A percentile compares a stretch with the other conserved stretches of the same genome.
Conservation (phyloP, 345 rosid genomes). For the Aquilaria yunnanensis region DNA sequence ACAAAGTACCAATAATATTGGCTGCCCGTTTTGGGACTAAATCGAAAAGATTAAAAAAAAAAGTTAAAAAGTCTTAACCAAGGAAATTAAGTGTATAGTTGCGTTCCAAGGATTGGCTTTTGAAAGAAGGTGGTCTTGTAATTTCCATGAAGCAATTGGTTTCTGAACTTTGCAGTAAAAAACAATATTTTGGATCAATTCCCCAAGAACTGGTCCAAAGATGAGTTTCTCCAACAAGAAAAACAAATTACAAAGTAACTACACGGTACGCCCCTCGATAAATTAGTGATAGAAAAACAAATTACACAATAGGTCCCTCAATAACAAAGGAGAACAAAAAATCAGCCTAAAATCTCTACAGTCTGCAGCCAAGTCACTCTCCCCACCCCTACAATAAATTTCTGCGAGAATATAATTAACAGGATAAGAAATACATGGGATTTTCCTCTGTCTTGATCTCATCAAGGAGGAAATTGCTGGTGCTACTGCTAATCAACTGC, state of each 20-base stretch:
- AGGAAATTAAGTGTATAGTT: conserved; percentile 1
- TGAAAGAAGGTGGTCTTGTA: conserved; percentile 11
- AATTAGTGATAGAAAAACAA: not conserved
- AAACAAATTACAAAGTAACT: conserved; percentile 4
- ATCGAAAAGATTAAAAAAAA: not conserved
- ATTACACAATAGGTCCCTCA: too few relatives aligned
- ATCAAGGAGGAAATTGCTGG: conserved; percentile 45
- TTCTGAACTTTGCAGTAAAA: conserved; percentile 14
- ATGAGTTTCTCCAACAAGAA: conserved; percentile 18
- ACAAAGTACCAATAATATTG: too few relatives aligned
- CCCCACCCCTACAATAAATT: conserved; percentile 13
- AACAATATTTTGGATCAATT: not conserved
- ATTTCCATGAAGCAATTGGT: conserved; percentile 18
- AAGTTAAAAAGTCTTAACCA: not conserved
- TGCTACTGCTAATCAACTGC: conserved; percentile 41
- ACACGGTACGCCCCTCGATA: too few relatives aligned
- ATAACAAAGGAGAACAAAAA: not conserved
- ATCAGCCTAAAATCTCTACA: conserved; percentile 16
- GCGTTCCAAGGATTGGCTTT: conserved; percentile 15
- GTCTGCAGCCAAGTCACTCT: conserved; percentile 11
- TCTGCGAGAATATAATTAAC: conserved; percentile 26
- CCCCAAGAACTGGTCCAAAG: not conserved
- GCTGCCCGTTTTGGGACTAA: too few relatives aligned
- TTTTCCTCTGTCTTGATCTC: conserved; percentile 51
- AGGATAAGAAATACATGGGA: conserved; percentile 47